Conservation (phyloP, 257 asterid species). For the Galeopsis tetrahit region DNA sequence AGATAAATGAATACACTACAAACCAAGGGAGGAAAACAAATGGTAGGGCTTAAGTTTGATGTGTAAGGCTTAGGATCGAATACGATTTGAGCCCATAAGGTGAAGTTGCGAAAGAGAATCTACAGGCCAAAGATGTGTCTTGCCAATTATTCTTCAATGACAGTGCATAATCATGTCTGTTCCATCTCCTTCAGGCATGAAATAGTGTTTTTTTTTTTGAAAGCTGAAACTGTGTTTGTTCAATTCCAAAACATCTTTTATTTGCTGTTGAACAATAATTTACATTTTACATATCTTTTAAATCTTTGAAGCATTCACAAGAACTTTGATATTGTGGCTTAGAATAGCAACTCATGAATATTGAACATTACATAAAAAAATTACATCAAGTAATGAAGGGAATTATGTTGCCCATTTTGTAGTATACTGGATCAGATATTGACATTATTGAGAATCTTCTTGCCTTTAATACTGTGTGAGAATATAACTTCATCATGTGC, state of each 20-base stretch:
- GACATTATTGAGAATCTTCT: slow-evolving; percentile 4
- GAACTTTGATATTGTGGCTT: neutral
- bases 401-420: neutral
- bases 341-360: neutral
- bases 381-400: neutral
- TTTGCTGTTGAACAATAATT: neutral
- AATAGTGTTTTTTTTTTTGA: too few relatives aligned
- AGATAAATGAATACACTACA: too few relatives aligned
- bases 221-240: neutral
- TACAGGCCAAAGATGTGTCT: too few relatives aligned
- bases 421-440: slow-evolving; percentile 9
- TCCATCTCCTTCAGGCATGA: too few relatives aligned
- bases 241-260: neutral
- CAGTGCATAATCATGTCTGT: too few relatives aligned
- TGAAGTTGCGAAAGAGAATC: too few relatives aligned
- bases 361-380: neutral
- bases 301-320: neutral
- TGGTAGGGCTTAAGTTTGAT: too few relatives aligned
- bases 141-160: too few relatives aligned
- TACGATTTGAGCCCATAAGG: too few relatives aligned
- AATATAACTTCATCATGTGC: slow-evolving; percentile 14
- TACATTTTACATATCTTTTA: neutral
- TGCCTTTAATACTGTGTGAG: neutral
- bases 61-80: too few relatives aligned
- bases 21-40: too few relatives aligned